Conservation (phyloP, 1,284 basidiomycete species). For the Cutaneotrichosporon daszewskae region DNA sequence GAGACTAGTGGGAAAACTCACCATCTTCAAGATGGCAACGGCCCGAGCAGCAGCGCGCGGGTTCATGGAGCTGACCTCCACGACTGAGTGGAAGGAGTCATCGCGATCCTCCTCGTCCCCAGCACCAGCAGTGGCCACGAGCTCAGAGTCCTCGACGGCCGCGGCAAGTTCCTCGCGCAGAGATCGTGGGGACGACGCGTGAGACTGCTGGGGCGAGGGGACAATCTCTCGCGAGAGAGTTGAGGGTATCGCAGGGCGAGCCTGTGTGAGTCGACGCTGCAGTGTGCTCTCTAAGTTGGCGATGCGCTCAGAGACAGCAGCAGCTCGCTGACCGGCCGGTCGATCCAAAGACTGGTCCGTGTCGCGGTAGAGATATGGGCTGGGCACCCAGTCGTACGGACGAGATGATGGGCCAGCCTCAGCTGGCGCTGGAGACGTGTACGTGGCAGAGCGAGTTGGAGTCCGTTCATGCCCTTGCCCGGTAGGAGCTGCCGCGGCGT, state of each 20-base stretch:
- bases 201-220: conserved; percentile 2
- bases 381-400: too few species aligned
- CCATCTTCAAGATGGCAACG: conserved; percentile 81
- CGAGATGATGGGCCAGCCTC: too few species aligned
- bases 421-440: too few species aligned
- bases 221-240: not conserved
- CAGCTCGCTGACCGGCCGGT: too few species aligned
- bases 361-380: too few species aligned
- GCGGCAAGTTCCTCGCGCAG: conserved; percentile 1
- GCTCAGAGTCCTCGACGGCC: not conserved
- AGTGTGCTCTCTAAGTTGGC: too few species aligned
- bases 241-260: not conserved
- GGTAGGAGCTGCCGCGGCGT: too few species aligned
- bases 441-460: too few species aligned
- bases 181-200: too few species aligned
- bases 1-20: conserved; percentile 38
- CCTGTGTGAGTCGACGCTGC: not conserved
- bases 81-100: conserved; percentile 38
- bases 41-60: conserved; percentile 76
- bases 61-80: conserved; percentile 75
- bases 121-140: conserved; percentile 10
- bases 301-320: too few species aligned
- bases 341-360: too few species aligned
- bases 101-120: conserved; percentile 19
- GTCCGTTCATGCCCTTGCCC: too few species aligned